Evolutionary conservation across 139 green algal genomes (phyloP).

Genomic region (Haematococcus lacustris): DNA sequence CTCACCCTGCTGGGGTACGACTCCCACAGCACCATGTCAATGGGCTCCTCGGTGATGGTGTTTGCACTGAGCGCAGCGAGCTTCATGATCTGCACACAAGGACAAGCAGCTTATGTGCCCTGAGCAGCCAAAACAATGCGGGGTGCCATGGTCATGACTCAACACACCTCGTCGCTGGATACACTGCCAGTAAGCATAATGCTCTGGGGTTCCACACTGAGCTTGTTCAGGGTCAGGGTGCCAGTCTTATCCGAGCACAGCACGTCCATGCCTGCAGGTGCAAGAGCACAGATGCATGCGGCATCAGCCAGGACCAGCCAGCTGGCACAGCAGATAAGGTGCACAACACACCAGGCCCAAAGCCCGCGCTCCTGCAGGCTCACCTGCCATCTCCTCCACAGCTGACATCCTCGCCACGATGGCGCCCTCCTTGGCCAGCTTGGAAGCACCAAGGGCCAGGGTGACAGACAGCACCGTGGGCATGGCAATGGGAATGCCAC

Average conservation of each 20-base stretch:
- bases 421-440: slow-evolving; percentile 78
- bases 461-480: slow-evolving; percentile 84
- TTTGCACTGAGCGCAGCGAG: slow-evolving; percentile 60
- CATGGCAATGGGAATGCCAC: slow-evolving; percentile 91
- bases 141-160: too few relatives aligned
- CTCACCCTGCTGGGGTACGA: slow-evolving; percentile 38
- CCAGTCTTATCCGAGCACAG: slow-evolving; percentile 92
- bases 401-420: slow-evolving; percentile 84
- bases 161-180: too few relatives aligned
- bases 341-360: too few relatives aligned
- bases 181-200: slow-evolving; percentile 16
- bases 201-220: slow-evolving; percentile 22
- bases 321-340: too few relatives aligned
- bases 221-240: slow-evolving; percentile 81
- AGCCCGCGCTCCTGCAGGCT: too few relatives aligned
- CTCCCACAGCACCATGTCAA: slow-evolving; percentile 73
- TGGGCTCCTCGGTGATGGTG: slow-evolving; percentile 68
- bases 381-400: slow-evolving; percentile 88
- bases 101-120: too few relatives aligned
- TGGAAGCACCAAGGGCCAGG: slow-evolving; percentile 75
- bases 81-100: too few relatives aligned
- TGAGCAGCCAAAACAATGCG: too few relatives aligned
- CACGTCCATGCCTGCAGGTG: slow-evolving; percentile 85
- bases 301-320: too few relatives aligned
- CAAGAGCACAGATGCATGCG: too few relatives aligned